phyloP scores from a whole-genome alignment of 2,329 filamentous ascomycete genomes.

The Aspergillus thermomutatus region DNA sequence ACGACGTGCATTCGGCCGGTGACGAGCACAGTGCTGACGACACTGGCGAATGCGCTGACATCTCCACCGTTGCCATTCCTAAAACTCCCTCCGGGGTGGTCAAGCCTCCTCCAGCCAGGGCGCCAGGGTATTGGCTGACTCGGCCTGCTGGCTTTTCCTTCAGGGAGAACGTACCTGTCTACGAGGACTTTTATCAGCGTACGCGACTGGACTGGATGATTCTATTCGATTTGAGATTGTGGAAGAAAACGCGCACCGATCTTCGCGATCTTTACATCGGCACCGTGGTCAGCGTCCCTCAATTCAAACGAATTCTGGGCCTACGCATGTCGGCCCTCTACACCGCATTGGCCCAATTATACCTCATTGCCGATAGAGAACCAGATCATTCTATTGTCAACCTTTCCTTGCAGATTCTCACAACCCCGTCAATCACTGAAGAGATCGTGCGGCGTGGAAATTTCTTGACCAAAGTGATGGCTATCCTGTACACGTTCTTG shows the following conservation, averaged over 20 bases:
- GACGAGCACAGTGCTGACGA: slow-evolving; percentile 15
- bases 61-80: slow-evolving; percentile 62
- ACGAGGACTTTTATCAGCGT: slow-evolving; percentile 85
- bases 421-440: slow-evolving; percentile 91
- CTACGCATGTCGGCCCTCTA: slow-evolving; percentile 94
- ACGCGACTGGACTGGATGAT: slow-evolving; percentile 93
- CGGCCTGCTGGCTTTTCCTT: slow-evolving; percentile 68
- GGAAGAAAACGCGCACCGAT: slow-evolving; percentile 92
- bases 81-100: slow-evolving; percentile 65
- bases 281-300: slow-evolving; percentile 89
- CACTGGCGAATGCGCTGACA: slow-evolving; percentile 14
- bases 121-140: slow-evolving; percentile 78
- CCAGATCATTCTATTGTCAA: slow-evolving; percentile 99
- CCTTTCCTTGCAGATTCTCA: slow-evolving; percentile 92
- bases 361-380: slow-evolving; percentile 91
- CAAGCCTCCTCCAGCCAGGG: slow-evolving; percentile 44
- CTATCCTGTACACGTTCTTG: slow-evolving; percentile 94
- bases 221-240: slow-evolving; percentile 89
- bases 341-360: slow-evolving; percentile 87
- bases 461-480: slow-evolving; percentile 90
- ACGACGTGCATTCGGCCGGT: slow-evolving; percentile 6
- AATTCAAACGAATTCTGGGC: slow-evolving; percentile 92
- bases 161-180: slow-evolving; percentile 60
- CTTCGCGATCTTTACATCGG: slow-evolving; percentile 92
- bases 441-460: slow-evolving; percentile 95